Evolutionary conservation across 2,329 filamentous ascomycete species (phyloP).

Genomic region (Colletotrichum sp.): DNA sequence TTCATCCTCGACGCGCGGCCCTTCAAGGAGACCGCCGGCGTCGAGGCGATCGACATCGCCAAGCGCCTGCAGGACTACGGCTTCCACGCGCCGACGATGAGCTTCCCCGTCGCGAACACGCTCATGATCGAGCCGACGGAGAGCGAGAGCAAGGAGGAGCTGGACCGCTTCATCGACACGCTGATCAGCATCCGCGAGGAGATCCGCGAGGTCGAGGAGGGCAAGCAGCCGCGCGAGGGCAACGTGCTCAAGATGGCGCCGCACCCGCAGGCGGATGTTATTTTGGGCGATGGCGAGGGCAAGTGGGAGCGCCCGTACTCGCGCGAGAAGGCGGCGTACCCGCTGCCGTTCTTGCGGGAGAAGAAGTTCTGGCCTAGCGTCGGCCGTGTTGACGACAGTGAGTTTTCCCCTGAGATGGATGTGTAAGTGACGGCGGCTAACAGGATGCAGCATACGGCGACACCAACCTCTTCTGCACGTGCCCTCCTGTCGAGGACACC

Average conservation of each 20-base stretch:
- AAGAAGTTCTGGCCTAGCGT: conserved; percentile 99
- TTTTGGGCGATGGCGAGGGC: conserved; percentile 59
- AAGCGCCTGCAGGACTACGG: conserved; percentile 97
- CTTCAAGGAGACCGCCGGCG: conserved; percentile 81
- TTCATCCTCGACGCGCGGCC: conserved; percentile 91
- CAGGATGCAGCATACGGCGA: conserved; percentile 78
- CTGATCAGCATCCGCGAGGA: conserved; percentile 86
- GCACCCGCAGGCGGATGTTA: conserved; percentile 82
- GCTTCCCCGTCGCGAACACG: conserved; percentile 92
- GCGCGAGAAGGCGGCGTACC: conserved; percentile 86
- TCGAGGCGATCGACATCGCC: conserved; percentile 94
- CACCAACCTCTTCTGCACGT: conserved; percentile 93
- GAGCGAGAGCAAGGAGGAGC: conserved; percentile 88
- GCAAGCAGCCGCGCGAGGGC: conserved; percentile 72
- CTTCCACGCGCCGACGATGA: conserved; percentile 98
- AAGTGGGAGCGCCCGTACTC: conserved; percentile 86
- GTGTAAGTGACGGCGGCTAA: conserved; percentile 11
- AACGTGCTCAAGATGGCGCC: conserved; percentile 92
- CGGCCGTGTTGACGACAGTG: conserved; percentile 85
- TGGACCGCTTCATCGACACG: conserved; percentile 92
- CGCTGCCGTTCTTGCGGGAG: conserved; percentile 80
- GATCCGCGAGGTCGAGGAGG: conserved; percentile 83
- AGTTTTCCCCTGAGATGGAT: conserved; percentile 38
- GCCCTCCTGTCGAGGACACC: conserved; percentile 78
- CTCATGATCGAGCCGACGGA: conserved; percentile 99